Evolutionary conservation across 164 flowering plant species (phyloP).

Genomic region (Platanus orientalis): DNA sequence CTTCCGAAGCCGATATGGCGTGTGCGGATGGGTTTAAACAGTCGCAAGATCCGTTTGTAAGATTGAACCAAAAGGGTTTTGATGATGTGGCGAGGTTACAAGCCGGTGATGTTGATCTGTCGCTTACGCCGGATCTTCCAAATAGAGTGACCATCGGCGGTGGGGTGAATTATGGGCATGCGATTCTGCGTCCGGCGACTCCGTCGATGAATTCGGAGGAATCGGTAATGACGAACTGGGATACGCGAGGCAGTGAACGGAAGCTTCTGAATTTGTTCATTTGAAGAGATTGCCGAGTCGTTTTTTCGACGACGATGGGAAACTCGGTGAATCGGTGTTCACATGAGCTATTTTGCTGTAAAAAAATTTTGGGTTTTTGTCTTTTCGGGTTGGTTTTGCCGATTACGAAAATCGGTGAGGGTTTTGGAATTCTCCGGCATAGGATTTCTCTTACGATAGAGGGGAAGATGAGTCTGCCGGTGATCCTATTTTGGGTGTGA

Average conservation of each 20-base stretch:
- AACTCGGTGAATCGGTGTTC: not conserved
- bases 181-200: slow-evolving; percentile 37
- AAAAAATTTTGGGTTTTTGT: too few relatives aligned
- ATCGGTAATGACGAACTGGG: slow-evolving; percentile 44
- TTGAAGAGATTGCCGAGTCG: not conserved
- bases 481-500: too few relatives aligned
- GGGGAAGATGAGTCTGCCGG: too few relatives aligned
- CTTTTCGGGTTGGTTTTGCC: not conserved
- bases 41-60: slow-evolving; percentile 14
- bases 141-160: not conserved
- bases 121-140: slow-evolving; percentile 29
- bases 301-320: not conserved
- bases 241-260: slow-evolving; percentile 10
- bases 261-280: slow-evolving; percentile 25
- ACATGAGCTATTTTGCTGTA: not conserved
- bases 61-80: slow-evolving; percentile 29
- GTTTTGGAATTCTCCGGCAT: slow-evolving; percentile 12
- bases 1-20: slow-evolving; percentile 21
- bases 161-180: slow-evolving; percentile 2
- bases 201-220: slow-evolving; percentile 75
- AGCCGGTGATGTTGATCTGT: slow-evolving; percentile 52
- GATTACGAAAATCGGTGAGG: slow-evolving; percentile 14
- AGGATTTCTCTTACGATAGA: slow-evolving; percentile 22
- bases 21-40: slow-evolving; percentile 11
- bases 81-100: slow-evolving; percentile 12